These are phyloP conservation scores for Termitomyces sp. DNA, from an alignment of 768 basidiomycete species.

Conservation along the genomic window DNA sequence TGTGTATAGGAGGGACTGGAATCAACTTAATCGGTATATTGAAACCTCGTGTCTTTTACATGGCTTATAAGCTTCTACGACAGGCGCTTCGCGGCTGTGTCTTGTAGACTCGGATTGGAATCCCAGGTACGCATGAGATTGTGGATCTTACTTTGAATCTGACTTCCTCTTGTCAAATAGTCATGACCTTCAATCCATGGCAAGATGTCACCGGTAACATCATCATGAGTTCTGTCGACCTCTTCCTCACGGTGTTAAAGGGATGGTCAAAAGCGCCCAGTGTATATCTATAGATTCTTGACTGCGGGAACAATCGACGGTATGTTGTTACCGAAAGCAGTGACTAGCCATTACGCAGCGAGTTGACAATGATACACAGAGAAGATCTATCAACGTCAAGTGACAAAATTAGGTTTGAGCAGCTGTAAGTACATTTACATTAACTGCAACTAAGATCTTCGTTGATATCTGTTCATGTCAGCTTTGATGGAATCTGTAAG, in stretches of 20 bases:
- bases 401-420: constrained; percentile 90
- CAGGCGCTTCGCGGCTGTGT: constrained; percentile 77
- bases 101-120: constrained; percentile 94
- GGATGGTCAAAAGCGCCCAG: constrained; percentile 91
- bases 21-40: constrained; percentile 82
- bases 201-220: constrained; percentile 83
- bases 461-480: constrained; percentile 21
- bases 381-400: constrained; percentile 91
- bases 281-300: constrained; percentile 85
- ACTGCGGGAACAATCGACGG: constrained; percentile 92
- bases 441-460: background rate
- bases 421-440: constrained; percentile 54
- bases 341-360: background rate
- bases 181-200: constrained; percentile 96
- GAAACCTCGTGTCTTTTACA: background rate
- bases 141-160: background rate
- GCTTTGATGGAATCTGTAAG: constrained; percentile 71
- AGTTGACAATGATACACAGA: constrained; percentile 36
- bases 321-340: constrained; percentile 15
- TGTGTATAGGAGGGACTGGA: constrained; percentile 73
- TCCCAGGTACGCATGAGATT: constrained; percentile 55
- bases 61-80: background rate
- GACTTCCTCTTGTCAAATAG: constrained; percentile 29
- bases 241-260: constrained; percentile 34
- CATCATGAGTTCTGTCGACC: background rate